Conservation (phyloP, 192 early-diverging fungal genomes). For the Kickxella alabastrina region DNA sequence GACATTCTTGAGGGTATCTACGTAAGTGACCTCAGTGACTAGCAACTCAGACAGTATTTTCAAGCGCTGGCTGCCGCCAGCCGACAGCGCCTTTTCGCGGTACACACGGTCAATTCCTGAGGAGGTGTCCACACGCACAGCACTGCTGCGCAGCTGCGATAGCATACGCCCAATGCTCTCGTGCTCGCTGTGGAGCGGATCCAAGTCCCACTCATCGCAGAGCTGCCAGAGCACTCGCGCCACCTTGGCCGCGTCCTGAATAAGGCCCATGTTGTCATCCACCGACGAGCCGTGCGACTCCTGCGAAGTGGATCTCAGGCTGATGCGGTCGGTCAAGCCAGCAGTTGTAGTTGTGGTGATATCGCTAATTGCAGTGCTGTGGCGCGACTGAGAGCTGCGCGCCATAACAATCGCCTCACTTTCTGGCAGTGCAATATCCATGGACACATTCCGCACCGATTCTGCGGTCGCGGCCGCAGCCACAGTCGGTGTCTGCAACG, state of each 20-base stretch:
- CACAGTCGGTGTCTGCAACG: not conserved
- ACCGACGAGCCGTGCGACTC: constrained; percentile 21
- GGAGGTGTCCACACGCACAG: constrained; percentile 17
- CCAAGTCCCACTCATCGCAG: constrained; percentile 51
- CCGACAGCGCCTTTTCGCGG: constrained; percentile 19
- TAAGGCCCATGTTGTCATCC: constrained; percentile 11
- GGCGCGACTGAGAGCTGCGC: not conserved
- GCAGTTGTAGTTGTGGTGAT: not conserved
- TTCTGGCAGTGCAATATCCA: constrained; percentile 9
- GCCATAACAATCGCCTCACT: not conserved
- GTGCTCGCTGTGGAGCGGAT: constrained; percentile 26
- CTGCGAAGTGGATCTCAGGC: constrained; percentile 22
- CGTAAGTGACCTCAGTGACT: constrained; percentile 83
- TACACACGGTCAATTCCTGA: constrained; percentile 22
- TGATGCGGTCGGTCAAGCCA: constrained; percentile 7
- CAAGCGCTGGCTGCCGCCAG: constrained; percentile 51
- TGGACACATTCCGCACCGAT: constrained; percentile 3
- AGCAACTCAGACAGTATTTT: constrained; percentile 77
- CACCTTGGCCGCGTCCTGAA: constrained; percentile 29
- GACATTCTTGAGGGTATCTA: constrained; percentile 71
- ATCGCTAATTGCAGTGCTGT: constrained; percentile 4
- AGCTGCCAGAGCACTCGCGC: constrained; percentile 40
- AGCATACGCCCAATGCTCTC: constrained; percentile 21
- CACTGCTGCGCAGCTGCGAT: constrained; percentile 16
- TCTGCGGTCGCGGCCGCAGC: constrained; percentile 1